These are phyloP conservation scores for Clarireedia paspali DNA, from an alignment of 2,329 filamentous ascomycete species.

Conservation along the genomic window DNA sequence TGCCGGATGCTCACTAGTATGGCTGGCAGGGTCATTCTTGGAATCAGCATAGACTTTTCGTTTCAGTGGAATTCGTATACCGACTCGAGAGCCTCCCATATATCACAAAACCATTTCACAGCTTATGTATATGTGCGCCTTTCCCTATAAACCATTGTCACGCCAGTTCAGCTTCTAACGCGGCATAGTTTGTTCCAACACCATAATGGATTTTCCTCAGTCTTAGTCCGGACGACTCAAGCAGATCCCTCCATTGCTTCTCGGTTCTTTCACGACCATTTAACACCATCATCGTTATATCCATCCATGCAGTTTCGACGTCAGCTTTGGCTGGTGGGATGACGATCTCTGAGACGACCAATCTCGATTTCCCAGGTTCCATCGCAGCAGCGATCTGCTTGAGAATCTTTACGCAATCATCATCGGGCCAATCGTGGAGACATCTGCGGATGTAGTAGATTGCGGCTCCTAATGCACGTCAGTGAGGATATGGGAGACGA, in stretches of 20 bases:
- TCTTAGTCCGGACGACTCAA: conserved; percentile 2
- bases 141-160: not conserved
- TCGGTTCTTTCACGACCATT: conserved; percentile 31
- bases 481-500: not conserved
- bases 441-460: conserved; percentile 34
- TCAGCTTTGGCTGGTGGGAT: conserved; percentile 31
- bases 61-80: not conserved
- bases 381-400: conserved; percentile 5
- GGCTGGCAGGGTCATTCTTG: conserved; percentile 49
- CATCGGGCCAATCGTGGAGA: conserved; percentile 34
- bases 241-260: conserved; percentile 5
- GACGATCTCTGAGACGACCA: conserved; percentile 39
- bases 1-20: conserved; percentile 52
- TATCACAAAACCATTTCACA: not conserved
- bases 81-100: not conserved
- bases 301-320: conserved; percentile 28
- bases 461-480: conserved; percentile 6
- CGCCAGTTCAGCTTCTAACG: not conserved
- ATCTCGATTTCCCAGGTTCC: conserved; percentile 1
- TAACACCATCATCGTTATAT: conserved; percentile 33
- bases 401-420: conserved; percentile 16
- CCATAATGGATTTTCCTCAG: conserved; percentile 2
- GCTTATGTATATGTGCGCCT: not conserved
- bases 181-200: conserved; percentile 4
- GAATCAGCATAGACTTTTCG: conserved; percentile 16